Evolutionary conservation across 1,139 yeast species (phyloP).

Genomic region (Hyphopichia pseudoburtonii): DNA sequence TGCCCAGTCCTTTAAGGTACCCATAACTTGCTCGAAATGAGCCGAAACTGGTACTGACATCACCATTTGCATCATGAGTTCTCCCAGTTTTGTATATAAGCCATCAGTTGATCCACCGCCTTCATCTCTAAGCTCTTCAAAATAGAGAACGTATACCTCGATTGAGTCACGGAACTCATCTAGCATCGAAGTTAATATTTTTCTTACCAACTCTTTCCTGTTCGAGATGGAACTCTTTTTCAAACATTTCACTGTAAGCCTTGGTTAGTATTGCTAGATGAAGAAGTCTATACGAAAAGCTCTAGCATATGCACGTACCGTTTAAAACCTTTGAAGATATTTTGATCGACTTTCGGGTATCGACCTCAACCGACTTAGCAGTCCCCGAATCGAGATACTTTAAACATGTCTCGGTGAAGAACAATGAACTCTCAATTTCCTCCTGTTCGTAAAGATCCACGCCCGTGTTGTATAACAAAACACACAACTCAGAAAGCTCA

Average conservation of each 20-base stretch:
- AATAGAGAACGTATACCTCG: conserved; percentile 9
- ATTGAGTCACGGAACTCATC: conserved; percentile 7
- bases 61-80: conserved; percentile 23
- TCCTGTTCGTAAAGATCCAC: too few species aligned
- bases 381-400: neutral
- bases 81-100: conserved; percentile 5
- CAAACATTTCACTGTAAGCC: neutral
- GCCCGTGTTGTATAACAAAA: too few species aligned
- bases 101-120: conserved; percentile 2
- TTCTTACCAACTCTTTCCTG: neutral
- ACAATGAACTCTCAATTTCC: too few species aligned
- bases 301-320: too few species aligned
- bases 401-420: neutral
- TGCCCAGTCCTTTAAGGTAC: conserved; percentile 17
- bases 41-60: conserved; percentile 15
- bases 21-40: conserved; percentile 12
- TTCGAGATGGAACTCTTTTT: neutral
- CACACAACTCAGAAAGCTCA: too few species aligned
- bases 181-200: conserved; percentile 7
- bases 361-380: neutral
- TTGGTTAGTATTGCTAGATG: neutral
- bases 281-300: neutral
- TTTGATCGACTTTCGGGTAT: too few species aligned
- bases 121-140: conserved; percentile 6
- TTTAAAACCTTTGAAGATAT: too few species aligned